A percentile compares a stretch with the other conserved stretches of the same genome.
These are phyloP conservation scores for Candida coleopterorum DNA, from an alignment of 805 yeast species.

Conservation along the genomic window DNA sequence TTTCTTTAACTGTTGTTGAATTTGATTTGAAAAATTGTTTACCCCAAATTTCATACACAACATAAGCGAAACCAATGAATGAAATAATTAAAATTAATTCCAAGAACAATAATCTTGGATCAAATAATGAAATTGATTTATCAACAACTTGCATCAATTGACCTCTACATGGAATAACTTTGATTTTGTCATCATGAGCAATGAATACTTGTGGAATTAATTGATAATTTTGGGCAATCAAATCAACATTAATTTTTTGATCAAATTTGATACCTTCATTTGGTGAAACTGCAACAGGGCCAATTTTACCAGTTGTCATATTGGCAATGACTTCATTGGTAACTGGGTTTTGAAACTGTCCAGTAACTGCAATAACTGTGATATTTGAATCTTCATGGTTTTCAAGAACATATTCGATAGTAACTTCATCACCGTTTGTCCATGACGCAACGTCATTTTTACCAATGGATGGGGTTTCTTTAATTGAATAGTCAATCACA, in stretches of 20 bases:
- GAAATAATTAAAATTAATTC: conserved; percentile 49
- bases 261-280: conserved; percentile 47
- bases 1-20: conserved; percentile 26
- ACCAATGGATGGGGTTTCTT: conserved; percentile 38
- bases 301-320: conserved; percentile 60
- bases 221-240: conserved; percentile 53
- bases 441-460: conserved; percentile 39
- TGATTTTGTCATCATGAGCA: conserved; percentile 44
- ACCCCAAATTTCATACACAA: conserved; percentile 41
- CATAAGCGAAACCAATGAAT: conserved; percentile 47
- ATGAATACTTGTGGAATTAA: conserved; percentile 59
- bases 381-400: conserved; percentile 55
- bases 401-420: conserved; percentile 46
- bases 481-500: conserved; percentile 44
- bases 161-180: conserved; percentile 53
- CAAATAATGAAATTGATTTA: conserved; percentile 60
- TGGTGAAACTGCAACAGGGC: conserved; percentile 50
- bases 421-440: conserved; percentile 47
- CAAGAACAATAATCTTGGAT: conserved; percentile 66
- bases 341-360: conserved; percentile 53
- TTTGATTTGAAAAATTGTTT: conserved; percentile 39
- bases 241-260: conserved; percentile 57
- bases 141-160: conserved; percentile 59
- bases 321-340: conserved; percentile 52
- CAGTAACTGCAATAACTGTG: conserved; percentile 64